phyloP scores from a whole-genome alignment of 2,329 filamentous ascomycete species.

The Ophidiomyces ophidiicola region DNA sequence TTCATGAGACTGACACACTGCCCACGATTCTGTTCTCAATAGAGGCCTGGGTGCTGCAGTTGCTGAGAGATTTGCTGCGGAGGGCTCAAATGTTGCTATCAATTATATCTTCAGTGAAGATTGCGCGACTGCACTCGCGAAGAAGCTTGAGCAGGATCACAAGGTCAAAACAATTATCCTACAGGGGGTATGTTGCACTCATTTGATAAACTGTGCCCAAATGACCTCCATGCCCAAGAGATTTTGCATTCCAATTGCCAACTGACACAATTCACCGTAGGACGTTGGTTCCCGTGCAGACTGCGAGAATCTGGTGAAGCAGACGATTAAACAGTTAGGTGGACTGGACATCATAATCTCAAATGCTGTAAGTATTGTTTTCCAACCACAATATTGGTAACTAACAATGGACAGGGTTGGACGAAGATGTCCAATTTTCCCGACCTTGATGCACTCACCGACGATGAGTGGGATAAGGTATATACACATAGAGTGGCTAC shows the following conservation, averaged over 20 bases:
- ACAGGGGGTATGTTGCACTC: conserved; percentile 42
- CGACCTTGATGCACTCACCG: conserved; percentile 46
- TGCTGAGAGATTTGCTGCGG: conserved; percentile 52
- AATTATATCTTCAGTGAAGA: conserved; percentile 56
- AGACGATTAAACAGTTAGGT: conserved; percentile 49
- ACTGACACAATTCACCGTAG: conserved; percentile 22
- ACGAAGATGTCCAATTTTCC: conserved; percentile 47
- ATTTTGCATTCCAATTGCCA: neutral
- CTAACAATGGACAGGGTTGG: conserved; percentile 39
- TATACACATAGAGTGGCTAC: conserved; percentile 2
- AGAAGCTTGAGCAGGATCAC: conserved; percentile 43
- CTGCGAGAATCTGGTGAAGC: conserved; percentile 46
- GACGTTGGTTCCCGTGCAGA: conserved; percentile 52
- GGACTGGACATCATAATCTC: conserved; percentile 66
- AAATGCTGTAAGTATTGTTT: conserved; percentile 46
- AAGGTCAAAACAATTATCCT: conserved; percentile 44
- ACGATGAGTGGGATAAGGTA: conserved; percentile 54
- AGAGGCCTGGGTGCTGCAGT: conserved; percentile 62
- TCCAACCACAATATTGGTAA: neutral
- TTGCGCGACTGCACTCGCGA: conserved; percentile 47
- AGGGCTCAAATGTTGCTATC: conserved; percentile 57
- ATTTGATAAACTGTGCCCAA: neutral
- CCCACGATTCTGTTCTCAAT: conserved; percentile 19
- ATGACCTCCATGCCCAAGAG: neutral
- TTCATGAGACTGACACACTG: neutral